A percentile compares a stretch with the other conserved stretches of the same genome.
Conservation (phyloP, 257 asterid species). For the Paulownia fortunei region DNA sequence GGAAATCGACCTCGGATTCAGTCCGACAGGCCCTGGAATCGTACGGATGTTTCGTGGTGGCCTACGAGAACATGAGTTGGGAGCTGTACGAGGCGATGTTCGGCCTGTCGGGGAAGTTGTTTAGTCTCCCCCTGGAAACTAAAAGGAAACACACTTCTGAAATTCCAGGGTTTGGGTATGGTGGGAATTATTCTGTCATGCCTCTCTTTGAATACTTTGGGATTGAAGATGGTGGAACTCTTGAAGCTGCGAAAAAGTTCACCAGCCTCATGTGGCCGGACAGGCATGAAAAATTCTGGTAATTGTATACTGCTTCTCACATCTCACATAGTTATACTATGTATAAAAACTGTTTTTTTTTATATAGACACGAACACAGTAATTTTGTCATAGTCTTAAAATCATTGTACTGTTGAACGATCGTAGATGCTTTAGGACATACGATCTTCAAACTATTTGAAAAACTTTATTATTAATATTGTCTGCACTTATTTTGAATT, state of each 20-base stretch:
- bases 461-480: too few relatives aligned
- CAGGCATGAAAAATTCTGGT: conserved; percentile 44
- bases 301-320: too few relatives aligned
- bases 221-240: conserved; percentile 34
- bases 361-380: too few relatives aligned
- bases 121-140: conserved; percentile 36
- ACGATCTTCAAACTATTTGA: too few relatives aligned
- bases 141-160: conserved; percentile 34
- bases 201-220: conserved; percentile 54
- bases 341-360: too few relatives aligned
- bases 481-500: too few relatives aligned
- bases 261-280: conserved; percentile 49
- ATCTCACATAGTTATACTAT: too few relatives aligned
- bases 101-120: conserved; percentile 30
- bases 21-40: conserved; percentile 49
- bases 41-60: conserved; percentile 45
- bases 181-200: conserved; percentile 34
- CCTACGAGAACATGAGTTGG: conserved; percentile 8
- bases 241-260: conserved; percentile 27
- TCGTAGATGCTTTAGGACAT: too few relatives aligned
- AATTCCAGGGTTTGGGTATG: conserved; percentile 44
- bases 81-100: conserved; percentile 33
- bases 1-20: conserved; percentile 42
- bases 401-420: too few relatives aligned
- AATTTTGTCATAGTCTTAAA: too few relatives aligned